A percentile compares a stretch with the other conserved stretches of the same genome.
These are phyloP conservation scores for Isabelozyma gotoi DNA, from an alignment of 805 yeast species.

Conservation along the genomic window DNA sequence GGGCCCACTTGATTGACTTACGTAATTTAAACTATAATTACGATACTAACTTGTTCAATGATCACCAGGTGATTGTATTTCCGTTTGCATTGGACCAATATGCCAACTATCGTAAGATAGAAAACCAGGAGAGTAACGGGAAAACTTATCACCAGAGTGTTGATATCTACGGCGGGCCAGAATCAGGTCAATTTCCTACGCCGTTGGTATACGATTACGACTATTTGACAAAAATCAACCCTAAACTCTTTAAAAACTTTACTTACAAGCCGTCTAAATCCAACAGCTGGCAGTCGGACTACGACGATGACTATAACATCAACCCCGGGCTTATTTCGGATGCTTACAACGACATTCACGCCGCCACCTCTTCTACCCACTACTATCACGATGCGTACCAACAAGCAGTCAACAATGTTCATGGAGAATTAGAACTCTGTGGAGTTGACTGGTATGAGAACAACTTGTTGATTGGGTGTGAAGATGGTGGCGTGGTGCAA, in stretches of 20 bases:
- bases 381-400: conserved; percentile 27
- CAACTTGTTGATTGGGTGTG: conserved; percentile 38
- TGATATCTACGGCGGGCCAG: conserved; percentile 5
- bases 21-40: conserved; percentile 49
- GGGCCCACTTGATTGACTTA: conserved; percentile 82
- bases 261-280: conserved; percentile 24
- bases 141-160: conserved; percentile 3
- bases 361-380: neutral
- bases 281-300: neutral
- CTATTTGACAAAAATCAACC: conserved; percentile 34
- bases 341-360: neutral
- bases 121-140: neutral
- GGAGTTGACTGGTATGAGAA: conserved; percentile 38
- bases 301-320: conserved; percentile 2
- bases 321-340: conserved; percentile 2
- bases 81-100: conserved; percentile 52
- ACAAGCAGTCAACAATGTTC: conserved; percentile 31
- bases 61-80: conserved; percentile 73
- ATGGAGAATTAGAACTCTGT: conserved; percentile 44
- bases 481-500: conserved; percentile 37
- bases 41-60: conserved; percentile 26
- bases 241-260: conserved; percentile 36
- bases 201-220: conserved; percentile 45
- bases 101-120: conserved; percentile 20
- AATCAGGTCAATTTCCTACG: conserved; percentile 18